Base-by-base conservation (phyloP, 176 grass and related monocot species). In the Ananas comosus region DNA sequence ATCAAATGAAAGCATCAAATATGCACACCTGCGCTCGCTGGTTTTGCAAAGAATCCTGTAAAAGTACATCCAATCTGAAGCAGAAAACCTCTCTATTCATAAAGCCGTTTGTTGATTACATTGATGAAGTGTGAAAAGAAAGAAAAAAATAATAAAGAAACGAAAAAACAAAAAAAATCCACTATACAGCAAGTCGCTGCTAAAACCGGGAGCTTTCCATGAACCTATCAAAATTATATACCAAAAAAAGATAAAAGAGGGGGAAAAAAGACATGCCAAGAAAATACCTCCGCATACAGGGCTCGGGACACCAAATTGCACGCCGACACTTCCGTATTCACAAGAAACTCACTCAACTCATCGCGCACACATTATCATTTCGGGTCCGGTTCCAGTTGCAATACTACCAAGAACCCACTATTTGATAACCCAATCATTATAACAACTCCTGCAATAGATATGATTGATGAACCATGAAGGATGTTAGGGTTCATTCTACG, bases 291-390 rank as follows among this genome's bases (percentile, higher is more conserved):
- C n/a, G 7, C 63, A 49, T 6, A 12, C 66, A 59, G 77, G 67
- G 61, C 77, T 68, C 33, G 8, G 9, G 53, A 14, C 1, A 53
- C 23, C 4, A 53, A 25, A 10, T 50, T 80, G 70, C 70, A 77
- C 73, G 61, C 77, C 69, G 70, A 80, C 13, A 65, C 19, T 12
- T 42, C 52, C 14, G 19, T 84, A 84, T 88, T 80, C 80, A 83
- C 80, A 77, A 14, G 21, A 17, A 67, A 51, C 73, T 65, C 4
- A 17, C 29, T 70, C 51, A 13, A 28, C 50, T 51, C 12, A 74
- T 61, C 70, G 3, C 10, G 16, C 64, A 49, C 13, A 72, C 76
- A 22, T 19, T 18, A 61, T 61, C 56, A 7, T 61, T 42, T 7
- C 6, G 33, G 33, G 4, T 42, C 4, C 5, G 33, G 33, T 42